phyloP scores from a whole-genome alignment of 495 filamentous ascomycete species.

The Lepidopterella palustris region DNA sequence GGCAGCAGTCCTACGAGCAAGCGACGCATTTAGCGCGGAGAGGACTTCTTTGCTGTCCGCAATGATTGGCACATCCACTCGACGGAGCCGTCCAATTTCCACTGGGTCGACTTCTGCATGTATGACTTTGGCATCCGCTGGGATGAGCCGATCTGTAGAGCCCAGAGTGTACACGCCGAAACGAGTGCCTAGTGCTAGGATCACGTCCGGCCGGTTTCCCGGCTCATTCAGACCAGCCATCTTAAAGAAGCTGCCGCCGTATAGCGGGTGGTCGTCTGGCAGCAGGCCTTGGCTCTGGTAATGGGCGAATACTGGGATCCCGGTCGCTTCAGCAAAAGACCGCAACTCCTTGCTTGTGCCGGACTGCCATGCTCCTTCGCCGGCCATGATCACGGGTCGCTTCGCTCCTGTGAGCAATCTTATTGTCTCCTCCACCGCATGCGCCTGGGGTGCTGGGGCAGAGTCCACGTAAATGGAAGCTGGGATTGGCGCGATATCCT shows the following conservation, averaged over 20 bases:
- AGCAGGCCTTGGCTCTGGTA: slow-evolving; percentile 21
- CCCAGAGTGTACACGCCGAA: slow-evolving; percentile 28
- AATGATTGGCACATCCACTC: slow-evolving; percentile 25
- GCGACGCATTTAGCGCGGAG: slow-evolving; percentile 3
- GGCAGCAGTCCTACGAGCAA: too few relatives aligned
- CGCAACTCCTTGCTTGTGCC: slow-evolving; percentile 14
- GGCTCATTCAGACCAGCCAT: too few relatives aligned
- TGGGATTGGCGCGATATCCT: slow-evolving; percentile 20
- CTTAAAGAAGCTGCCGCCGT: too few relatives aligned
- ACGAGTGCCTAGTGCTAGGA: slow-evolving; percentile 23
- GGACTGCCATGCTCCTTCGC: slow-evolving; percentile 22
- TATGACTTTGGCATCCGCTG: slow-evolving; percentile 16
- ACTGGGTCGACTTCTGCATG: slow-evolving; percentile 29
- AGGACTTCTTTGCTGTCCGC: slow-evolving; percentile 17
- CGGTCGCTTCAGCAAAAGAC: slow-evolving; percentile 16
- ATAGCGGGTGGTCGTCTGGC: slow-evolving; percentile 17
- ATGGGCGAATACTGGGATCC: slow-evolving; percentile 28
- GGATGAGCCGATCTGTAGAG: slow-evolving; percentile 21
- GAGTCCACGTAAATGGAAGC: slow-evolving; percentile 19
- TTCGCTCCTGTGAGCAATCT: slow-evolving; percentile 9
- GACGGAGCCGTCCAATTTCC: slow-evolving; percentile 26
- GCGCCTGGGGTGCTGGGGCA: slow-evolving; percentile 17
- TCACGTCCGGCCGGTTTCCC: slow-evolving; percentile 29
- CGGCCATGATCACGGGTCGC: slow-evolving; percentile 26
- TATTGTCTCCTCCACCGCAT: slow-evolving; percentile 16